These are phyloP conservation scores for Metschnikowia santaceciliae DNA, from an alignment of 805 yeast genomes.

Conservation along the genomic window DNA sequence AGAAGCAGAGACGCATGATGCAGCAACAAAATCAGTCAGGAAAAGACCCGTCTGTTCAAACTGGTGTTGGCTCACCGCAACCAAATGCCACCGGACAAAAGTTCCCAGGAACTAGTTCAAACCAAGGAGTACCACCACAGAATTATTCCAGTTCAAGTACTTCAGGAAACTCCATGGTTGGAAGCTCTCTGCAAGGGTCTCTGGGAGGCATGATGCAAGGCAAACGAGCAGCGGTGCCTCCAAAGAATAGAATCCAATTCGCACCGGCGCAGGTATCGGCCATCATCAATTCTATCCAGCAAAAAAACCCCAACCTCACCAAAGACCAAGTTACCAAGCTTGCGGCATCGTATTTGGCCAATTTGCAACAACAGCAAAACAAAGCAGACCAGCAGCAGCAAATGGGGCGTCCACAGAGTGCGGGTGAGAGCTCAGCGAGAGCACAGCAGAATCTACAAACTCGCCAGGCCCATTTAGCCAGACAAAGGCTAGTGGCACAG, in stretches of 20 bases:
- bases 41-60: neutral
- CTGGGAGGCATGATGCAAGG: constrained; percentile 4
- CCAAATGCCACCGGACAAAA: neutral
- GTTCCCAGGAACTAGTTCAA: neutral
- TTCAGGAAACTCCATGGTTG: neutral
- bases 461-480: constrained; percentile 13
- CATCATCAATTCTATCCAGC: constrained; percentile 58
- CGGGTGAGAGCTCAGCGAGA: constrained; percentile 8
- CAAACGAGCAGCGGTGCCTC: constrained; percentile 7
- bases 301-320: constrained; percentile 59
- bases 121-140: neutral
- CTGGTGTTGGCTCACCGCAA: neutral
- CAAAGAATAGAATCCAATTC: constrained; percentile 39
- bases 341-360: constrained; percentile 62
- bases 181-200: neutral
- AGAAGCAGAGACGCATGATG: constrained; percentile 46
- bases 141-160: neutral
- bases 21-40: constrained; percentile 38
- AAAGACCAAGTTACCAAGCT: constrained; percentile 63
- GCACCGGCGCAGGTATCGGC: constrained; percentile 65
- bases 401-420: constrained; percentile 15
- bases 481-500: constrained; percentile 14
- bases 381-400: constrained; percentile 16
- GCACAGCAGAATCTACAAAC: constrained; percentile 12
- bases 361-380: constrained; percentile 50